Evolutionary conservation across 2,329 filamentous ascomycete genomes (phyloP), one percentile per base, ranked within the genome.

Genomic region (Calonectria pteridis): DNA sequence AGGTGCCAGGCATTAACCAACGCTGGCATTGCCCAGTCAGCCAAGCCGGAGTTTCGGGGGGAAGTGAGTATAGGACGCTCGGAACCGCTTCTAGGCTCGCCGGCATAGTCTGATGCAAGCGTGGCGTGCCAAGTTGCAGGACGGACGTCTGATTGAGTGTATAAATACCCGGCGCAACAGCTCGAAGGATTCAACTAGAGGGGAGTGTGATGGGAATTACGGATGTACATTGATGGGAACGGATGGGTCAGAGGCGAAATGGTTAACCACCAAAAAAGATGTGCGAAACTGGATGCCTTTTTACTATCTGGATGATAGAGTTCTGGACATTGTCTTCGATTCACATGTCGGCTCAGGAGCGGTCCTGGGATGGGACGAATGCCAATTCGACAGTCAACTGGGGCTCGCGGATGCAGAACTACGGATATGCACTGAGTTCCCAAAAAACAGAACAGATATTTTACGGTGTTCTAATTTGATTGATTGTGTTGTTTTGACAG

Each of bases 381-480:
- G 46, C 67, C 62, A 74, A 69, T 75, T 71, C 65, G 49, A 70
- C 72, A 75, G 69, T 69, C 66, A 76, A 62, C 74, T 67, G 51
- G 67, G 70, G 69, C 75, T 74, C 63, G 55, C 33, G 65, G 62
- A 72, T 78, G 75, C 75, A 79, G 79, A 75, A 71, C 37, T 73
- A 79, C 76, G 74, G 75, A 74, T 75, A 79, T 80, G 77, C 66
- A 80, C 78, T 46, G 55, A 73, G 75, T 72, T 66, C 59, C 69
- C 67, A 55, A 66, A 55, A 66, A 63, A 75, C 43, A 67, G 58
- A 68, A 70, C 53, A 73, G 71, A 72, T 66, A 73, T 67, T 66
- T 65, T 49, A 72, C 74, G 69, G 68, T 71, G 73, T 74, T 70
- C 26, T 70, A 73, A 71, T 69, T 75, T 70, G 69, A 77, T 51